Conservation (phyloP, 805 yeast species). For the Candida montana region DNA sequence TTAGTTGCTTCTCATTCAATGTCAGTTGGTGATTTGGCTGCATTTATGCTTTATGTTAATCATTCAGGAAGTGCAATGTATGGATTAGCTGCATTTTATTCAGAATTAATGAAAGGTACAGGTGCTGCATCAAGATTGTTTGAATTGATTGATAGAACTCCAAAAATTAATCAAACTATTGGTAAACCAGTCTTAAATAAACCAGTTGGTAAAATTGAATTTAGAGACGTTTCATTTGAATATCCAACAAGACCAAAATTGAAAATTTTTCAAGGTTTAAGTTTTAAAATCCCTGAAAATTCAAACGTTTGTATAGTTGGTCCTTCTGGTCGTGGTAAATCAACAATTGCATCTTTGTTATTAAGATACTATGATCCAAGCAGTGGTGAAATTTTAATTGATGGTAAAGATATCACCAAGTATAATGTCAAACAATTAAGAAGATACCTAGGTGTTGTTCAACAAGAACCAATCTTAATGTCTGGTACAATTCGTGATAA, state of each 20-base stretch:
- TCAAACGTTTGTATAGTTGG: conserved; percentile 75
- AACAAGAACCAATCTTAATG: conserved; percentile 72
- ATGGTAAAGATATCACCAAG: conserved; percentile 44
- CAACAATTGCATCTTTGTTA: conserved; percentile 64
- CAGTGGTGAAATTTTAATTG: conserved; percentile 43
- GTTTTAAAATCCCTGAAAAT: conserved; percentile 45
- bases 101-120: conserved; percentile 95
- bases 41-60: conserved; percentile 93
- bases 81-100: conserved; percentile 88
- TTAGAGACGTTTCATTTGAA: conserved; percentile 62
- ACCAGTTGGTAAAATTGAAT: conserved; percentile 46
- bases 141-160: conserved; percentile 75
- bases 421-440: conserved; percentile 51
- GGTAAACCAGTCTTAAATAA: conserved; percentile 44
- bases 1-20: conserved; percentile 72
- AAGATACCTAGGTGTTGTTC: conserved; percentile 60
- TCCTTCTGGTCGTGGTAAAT: conserved; percentile 87
- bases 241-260: conserved; percentile 87
- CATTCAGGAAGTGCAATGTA: conserved; percentile 88
- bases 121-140: conserved; percentile 94
- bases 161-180: conserved; percentile 58
- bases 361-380: conserved; percentile 48
- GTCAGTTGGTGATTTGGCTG: conserved; percentile 86
- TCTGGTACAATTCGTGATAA: conserved; percentile 81
- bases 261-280: conserved; percentile 43